Conservation (phyloP, 805 yeast genomes). For the Trichomonascus vanleenenianus region DNA sequence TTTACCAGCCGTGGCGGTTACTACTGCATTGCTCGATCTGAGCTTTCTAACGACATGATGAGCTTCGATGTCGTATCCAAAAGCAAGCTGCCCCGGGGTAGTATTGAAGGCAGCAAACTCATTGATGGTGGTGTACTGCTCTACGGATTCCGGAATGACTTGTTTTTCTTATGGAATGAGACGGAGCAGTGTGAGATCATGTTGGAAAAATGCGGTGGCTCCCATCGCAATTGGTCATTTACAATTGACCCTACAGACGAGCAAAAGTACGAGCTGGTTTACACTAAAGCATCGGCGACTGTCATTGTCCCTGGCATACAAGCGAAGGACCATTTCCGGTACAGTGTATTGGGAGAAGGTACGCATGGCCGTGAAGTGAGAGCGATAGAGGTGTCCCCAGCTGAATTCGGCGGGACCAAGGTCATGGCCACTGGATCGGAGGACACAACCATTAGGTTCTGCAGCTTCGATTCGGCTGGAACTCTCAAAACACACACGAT, state of each 20-base stretch:
- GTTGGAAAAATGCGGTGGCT: slow-evolving; percentile 79
- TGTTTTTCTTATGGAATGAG: slow-evolving; percentile 78
- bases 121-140: slow-evolving; percentile 33
- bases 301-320: slow-evolving; percentile 18
- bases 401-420: slow-evolving; percentile 12
- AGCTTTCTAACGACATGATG: background rate
- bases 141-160: slow-evolving; percentile 77
- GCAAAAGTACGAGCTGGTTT: slow-evolving; percentile 40
- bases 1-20: slow-evolving; percentile 23
- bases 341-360: slow-evolving; percentile 43
- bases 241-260: slow-evolving; percentile 16
- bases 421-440: slow-evolving; percentile 76
- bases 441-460: slow-evolving; percentile 71
- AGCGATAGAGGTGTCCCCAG: slow-evolving; percentile 50
- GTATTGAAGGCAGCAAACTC: slow-evolving; percentile 62
- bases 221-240: slow-evolving; percentile 76
- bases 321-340: slow-evolving; percentile 3
- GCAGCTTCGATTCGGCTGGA: slow-evolving; percentile 35
- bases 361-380: slow-evolving; percentile 91
- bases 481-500: slow-evolving; percentile 45
- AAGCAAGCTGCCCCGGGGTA: slow-evolving; percentile 66
- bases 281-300: slow-evolving; percentile 45
- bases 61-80: background rate
- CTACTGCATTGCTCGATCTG: slow-evolving; percentile 9
- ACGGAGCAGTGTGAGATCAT: slow-evolving; percentile 61